A percentile compares a stretch with the other conserved stretches of the same genome.
Evolutionary conservation across 164 flowering plant species (phyloP).

Genomic region (Chimonanthus salicifolius): DNA sequence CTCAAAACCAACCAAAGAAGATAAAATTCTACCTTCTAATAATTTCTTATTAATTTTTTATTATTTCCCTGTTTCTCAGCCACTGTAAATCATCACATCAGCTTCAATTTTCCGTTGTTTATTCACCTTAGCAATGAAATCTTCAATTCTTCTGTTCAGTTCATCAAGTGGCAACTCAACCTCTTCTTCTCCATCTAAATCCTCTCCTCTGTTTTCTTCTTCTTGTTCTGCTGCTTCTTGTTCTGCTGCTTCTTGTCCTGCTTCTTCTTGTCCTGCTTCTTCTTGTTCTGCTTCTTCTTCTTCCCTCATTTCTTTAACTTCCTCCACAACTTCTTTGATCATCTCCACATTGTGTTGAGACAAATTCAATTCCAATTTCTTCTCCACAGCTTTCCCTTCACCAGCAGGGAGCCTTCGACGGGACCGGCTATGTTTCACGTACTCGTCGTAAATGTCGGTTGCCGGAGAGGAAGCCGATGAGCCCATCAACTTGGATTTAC

Average conservation of each 20-base stretch:
- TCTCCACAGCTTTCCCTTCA: constrained; percentile 10
- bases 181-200: background rate
- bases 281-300: constrained; percentile 6
- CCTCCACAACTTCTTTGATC: background rate
- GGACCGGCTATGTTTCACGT: constrained; percentile 17
- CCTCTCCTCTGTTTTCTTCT: constrained; percentile 4
- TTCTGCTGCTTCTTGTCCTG: constrained; percentile 1
- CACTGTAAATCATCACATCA: constrained; percentile 8
- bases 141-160: constrained; percentile 57
- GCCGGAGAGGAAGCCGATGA: constrained; percentile 22
- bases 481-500: constrained; percentile 45
- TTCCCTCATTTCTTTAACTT: background rate
- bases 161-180: constrained; percentile 34
- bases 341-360: constrained; percentile 9
- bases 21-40: background rate
- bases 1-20: background rate
- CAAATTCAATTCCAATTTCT: constrained; percentile 1
- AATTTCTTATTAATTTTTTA: background rate
- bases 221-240: constrained; percentile 19
- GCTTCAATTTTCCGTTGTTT: constrained; percentile 56
- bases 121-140: constrained; percentile 62
- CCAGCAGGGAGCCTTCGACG: constrained; percentile 12
- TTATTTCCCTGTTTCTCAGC: constrained; percentile 4
- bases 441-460: constrained; percentile 35
- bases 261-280: constrained; percentile 9